Conservation (phyloP, 148 eudicot species). For the Chenopodium formosanum region DNA sequence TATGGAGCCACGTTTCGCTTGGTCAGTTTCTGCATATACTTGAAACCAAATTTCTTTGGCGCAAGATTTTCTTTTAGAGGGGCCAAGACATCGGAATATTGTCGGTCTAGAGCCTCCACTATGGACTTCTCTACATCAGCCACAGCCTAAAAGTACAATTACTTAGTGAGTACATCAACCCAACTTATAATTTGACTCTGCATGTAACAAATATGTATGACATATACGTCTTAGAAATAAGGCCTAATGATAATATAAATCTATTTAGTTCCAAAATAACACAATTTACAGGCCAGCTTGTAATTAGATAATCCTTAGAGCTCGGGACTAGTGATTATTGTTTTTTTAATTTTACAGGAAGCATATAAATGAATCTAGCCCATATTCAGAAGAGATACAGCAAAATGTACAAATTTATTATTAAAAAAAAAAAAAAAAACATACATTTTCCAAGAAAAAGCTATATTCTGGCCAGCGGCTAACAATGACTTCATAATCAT, state of each 20-base stretch:
- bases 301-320: background rate
- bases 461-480: conserved; percentile 98
- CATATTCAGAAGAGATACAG: background rate
- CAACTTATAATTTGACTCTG: too few relatives aligned
- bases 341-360: background rate
- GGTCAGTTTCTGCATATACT: conserved; percentile 72
- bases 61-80: conserved; percentile 68
- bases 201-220: too few relatives aligned
- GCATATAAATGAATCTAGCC: background rate
- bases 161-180: background rate
- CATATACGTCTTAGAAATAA: too few relatives aligned
- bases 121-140: conserved; percentile 78
- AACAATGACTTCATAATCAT: conserved; percentile 79
- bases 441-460: conserved; percentile 74
- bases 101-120: conserved; percentile 79
- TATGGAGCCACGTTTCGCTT: conserved; percentile 51
- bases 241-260: background rate
- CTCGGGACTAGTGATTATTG: background rate
- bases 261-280: background rate
- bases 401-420: background rate
- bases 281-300: background rate
- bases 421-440: background rate
- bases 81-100: conserved; percentile 70
- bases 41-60: conserved; percentile 73
- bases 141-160: conserved; percentile 45